Percentiles rank a stretch among this genome's conserved stretches.
Evolutionary conservation across 768 basidiomycete genomes (phyloP).

Genomic region (Suillus cothurnatus): DNA sequence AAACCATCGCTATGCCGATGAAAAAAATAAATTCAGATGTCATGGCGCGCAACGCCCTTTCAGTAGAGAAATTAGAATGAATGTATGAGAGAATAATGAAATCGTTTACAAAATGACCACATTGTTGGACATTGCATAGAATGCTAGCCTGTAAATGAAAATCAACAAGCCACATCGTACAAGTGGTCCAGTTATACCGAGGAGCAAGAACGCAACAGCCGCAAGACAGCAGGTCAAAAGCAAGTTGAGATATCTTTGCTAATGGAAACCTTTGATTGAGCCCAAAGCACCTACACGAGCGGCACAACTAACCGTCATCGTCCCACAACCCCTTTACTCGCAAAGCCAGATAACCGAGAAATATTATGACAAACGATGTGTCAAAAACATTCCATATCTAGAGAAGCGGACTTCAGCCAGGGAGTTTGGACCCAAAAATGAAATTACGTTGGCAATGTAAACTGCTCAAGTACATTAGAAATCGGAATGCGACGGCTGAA

Average conservation of each 20-base stretch:
- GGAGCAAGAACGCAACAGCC: conserved; percentile 87
- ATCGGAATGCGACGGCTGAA: conserved; percentile 1
- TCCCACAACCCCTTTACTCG: conserved; percentile 63
- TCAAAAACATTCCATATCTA: conserved; percentile 95
- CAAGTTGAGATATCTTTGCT: conserved; percentile 54
- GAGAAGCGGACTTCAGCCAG: conserved; percentile 1
- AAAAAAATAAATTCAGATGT: conserved; percentile 79
- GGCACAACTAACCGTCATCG: conserved; percentile 47
- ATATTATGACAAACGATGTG: conserved; percentile 70
- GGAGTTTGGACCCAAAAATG: conserved; percentile 6
- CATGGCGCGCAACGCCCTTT: conserved; percentile 80
- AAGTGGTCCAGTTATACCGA: conserved; percentile 42
- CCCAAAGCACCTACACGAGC: neutral
- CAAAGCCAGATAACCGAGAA: conserved; percentile 65
- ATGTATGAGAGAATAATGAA: neutral
- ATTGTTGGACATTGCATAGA: conserved; percentile 79
- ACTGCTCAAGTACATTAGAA: conserved; percentile 41
- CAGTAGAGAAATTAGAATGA: conserved; percentile 12
- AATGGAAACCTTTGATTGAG: conserved; percentile 14
- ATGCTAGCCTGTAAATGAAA: conserved; percentile 56
- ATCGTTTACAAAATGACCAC: conserved; percentile 66
- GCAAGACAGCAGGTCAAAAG: conserved; percentile 84
- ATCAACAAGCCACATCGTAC: conserved; percentile 5
- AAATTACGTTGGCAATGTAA: conserved; percentile 77
- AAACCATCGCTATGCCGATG: conserved; percentile 72